phyloP scores from a whole-genome alignment of 2,329 filamentous ascomycete species.

The Xylaria sp. region DNA sequence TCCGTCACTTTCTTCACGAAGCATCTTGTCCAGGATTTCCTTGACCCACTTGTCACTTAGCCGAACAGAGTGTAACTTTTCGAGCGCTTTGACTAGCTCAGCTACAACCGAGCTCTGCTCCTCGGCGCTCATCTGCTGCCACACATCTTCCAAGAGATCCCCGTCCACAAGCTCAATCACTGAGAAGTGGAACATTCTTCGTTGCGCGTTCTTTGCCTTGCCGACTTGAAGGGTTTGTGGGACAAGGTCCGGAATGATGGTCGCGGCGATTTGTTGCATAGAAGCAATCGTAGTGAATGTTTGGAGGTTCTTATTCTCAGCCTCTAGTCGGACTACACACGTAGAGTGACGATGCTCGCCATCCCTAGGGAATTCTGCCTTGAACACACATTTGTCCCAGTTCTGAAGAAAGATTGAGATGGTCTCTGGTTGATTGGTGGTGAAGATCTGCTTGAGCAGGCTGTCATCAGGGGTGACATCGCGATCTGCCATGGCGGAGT shows the following conservation, averaged over 20 bases:
- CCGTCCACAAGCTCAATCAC: slow-evolving; percentile 31
- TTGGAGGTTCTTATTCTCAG: slow-evolving; percentile 10
- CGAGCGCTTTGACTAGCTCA: slow-evolving; percentile 18
- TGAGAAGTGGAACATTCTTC: slow-evolving; percentile 26
- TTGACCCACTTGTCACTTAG: slow-evolving; percentile 7
- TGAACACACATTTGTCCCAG: slow-evolving; percentile 33
- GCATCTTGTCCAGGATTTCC: slow-evolving; percentile 15
- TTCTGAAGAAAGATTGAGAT: slow-evolving; percentile 29
- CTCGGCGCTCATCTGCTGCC: slow-evolving; percentile 20
- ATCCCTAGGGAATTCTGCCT: slow-evolving; percentile 19
- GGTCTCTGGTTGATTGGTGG: slow-evolving; percentile 18
- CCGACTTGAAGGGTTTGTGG: slow-evolving; percentile 27
- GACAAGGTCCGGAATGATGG: slow-evolving; percentile 27
- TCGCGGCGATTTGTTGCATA: slow-evolving; percentile 30
- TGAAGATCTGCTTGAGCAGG: slow-evolving; percentile 30
- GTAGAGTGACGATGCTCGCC: slow-evolving; percentile 11
- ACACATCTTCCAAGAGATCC: slow-evolving; percentile 26
- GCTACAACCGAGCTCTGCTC: slow-evolving; percentile 23
- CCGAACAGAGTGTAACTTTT: slow-evolving; percentile 25
- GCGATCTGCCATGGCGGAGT: slow-evolving; percentile 23
- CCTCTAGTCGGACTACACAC: slow-evolving; percentile 27
- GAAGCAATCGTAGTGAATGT: slow-evolving; percentile 20
- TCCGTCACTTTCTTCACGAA: slow-evolving; percentile 25
- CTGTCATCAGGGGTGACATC: slow-evolving; percentile 29
- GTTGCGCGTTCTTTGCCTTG: slow-evolving; percentile 21